Evolutionary conservation across 768 basidiomycete genomes (phyloP).

Genomic region (Pleurotus giganteus): DNA sequence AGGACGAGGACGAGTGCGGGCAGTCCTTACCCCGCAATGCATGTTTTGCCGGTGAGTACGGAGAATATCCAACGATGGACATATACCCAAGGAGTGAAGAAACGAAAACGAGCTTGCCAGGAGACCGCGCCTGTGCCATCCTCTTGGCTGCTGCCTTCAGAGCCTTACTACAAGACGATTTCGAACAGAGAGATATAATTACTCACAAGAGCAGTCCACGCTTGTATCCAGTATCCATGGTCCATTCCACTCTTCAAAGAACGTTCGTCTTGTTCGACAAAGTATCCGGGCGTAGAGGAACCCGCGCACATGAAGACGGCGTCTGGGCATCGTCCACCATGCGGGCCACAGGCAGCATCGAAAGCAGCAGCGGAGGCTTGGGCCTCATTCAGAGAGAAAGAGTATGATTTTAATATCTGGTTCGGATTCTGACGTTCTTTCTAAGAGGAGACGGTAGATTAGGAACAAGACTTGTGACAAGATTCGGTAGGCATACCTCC

Average conservation of each 20-base stretch:
- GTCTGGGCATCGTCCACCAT: conserved; percentile 53
- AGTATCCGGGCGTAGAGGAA: conserved; percentile 54
- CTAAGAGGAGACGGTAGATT: conserved; percentile 24
- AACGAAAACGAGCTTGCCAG: conserved; percentile 64
- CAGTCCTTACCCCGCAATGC: conserved; percentile 58
- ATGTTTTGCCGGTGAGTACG: conserved; percentile 71
- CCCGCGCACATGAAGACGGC: conserved; percentile 71
- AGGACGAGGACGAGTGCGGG: background rate
- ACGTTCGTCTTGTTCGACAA: conserved; percentile 51
- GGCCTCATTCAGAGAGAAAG: conserved; percentile 51
- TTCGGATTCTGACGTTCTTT: conserved; percentile 39
- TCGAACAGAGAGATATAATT: background rate
- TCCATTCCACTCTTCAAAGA: conserved; percentile 55
- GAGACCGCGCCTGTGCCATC: conserved; percentile 45
- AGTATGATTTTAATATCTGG: conserved; percentile 56
- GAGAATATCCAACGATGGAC: conserved; percentile 61
- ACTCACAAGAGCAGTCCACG: conserved; percentile 54
- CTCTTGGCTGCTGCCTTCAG: conserved; percentile 51
- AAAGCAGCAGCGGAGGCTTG: conserved; percentile 49
- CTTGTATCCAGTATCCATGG: conserved; percentile 53
- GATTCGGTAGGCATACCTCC: conserved; percentile 39
- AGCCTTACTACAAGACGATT: background rate
- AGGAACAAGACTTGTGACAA: background rate
- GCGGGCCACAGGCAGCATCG: conserved; percentile 43
- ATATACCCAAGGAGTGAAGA: conserved; percentile 61